phyloP scores from a whole-genome alignment of 345 rosid species.

The Erucastrum elatum region DNA sequence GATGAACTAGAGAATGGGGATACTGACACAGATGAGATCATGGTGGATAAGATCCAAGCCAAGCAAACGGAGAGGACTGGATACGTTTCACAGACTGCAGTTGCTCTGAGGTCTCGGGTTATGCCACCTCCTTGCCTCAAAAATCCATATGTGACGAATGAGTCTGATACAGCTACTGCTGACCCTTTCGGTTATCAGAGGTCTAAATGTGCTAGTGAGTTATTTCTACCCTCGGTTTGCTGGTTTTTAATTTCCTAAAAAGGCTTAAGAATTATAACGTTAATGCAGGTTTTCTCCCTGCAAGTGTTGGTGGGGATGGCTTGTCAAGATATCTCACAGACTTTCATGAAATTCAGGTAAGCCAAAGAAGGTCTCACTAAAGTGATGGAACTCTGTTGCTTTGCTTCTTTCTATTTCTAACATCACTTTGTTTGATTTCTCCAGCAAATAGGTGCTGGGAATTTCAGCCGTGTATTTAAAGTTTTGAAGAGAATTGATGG shows the following conservation, averaged over 20 bases:
- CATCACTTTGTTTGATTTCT: conserved; percentile 24
- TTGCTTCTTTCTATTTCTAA: conserved; percentile 6
- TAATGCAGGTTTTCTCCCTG: conserved; percentile 63
- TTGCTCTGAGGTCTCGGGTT: conserved; percentile 77
- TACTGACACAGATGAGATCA: conserved; percentile 43
- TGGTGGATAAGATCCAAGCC: background rate
- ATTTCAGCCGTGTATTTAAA: conserved; percentile 87
- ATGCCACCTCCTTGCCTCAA: conserved; percentile 38
- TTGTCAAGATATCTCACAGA: conserved; percentile 58
- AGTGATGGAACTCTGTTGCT: background rate
- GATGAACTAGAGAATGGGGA: conserved; percentile 51
- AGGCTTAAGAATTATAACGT: background rate
- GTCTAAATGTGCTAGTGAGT: conserved; percentile 80
- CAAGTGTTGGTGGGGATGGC: conserved; percentile 67
- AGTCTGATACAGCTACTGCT: conserved; percentile 51
- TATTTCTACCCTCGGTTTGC: background rate
- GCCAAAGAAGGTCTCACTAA: background rate
- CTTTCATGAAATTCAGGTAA: conserved; percentile 76
- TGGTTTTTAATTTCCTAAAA: background rate
- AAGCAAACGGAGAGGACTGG: background rate
- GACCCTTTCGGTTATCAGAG: conserved; percentile 83
- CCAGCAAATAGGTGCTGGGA: conserved; percentile 87
- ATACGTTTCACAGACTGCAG: conserved; percentile 1
- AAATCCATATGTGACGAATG: conserved; percentile 71
- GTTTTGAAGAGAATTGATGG: conserved; percentile 96